Percentiles rank a stretch among this genome's conserved stretches.
Evolutionary conservation across 164 flowering plant species (phyloP).

Genomic region (Kalanchoe fedtschenkoi): DNA sequence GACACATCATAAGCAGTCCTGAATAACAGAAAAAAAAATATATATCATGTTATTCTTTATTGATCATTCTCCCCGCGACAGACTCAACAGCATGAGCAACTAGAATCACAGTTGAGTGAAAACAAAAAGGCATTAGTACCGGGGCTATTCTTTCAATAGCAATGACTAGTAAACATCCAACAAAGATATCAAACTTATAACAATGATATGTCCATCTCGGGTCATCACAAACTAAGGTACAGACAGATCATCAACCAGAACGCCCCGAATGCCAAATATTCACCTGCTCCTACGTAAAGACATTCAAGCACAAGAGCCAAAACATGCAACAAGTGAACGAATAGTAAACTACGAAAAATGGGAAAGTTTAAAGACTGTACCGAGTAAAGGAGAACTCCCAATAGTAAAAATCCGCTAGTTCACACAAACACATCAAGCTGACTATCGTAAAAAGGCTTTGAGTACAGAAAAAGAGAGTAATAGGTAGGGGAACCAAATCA

Average conservation of each 20-base stretch:
- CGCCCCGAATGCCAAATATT: too few species aligned
- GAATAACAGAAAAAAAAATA: conserved; percentile 11
- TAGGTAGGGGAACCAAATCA: not conserved
- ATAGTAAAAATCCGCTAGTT: not conserved
- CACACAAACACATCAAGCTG: not conserved
- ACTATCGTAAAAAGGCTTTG: not conserved
- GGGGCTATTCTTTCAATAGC: not conserved
- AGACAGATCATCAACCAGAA: too few species aligned
- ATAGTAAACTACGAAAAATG: not conserved
- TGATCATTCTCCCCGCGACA: not conserved
- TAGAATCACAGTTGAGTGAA: not conserved
- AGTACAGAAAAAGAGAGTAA: not conserved
- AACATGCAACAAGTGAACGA: too few species aligned
- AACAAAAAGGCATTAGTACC: not conserved
- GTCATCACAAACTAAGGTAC: too few species aligned
- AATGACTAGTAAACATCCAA: not conserved
- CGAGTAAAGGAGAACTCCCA: not conserved
- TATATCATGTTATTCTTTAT: not conserved
- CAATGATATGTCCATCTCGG: too few species aligned
- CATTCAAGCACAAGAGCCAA: too few species aligned
- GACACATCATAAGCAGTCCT: conserved; percentile 87
- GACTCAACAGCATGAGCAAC: not conserved
- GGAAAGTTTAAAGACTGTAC: not conserved
- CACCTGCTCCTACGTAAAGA: too few species aligned
- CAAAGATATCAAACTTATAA: too few species aligned